phyloP scores from a whole-genome alignment of 495 filamentous ascomycete genomes.

The Bathelium albidoporum region DNA sequence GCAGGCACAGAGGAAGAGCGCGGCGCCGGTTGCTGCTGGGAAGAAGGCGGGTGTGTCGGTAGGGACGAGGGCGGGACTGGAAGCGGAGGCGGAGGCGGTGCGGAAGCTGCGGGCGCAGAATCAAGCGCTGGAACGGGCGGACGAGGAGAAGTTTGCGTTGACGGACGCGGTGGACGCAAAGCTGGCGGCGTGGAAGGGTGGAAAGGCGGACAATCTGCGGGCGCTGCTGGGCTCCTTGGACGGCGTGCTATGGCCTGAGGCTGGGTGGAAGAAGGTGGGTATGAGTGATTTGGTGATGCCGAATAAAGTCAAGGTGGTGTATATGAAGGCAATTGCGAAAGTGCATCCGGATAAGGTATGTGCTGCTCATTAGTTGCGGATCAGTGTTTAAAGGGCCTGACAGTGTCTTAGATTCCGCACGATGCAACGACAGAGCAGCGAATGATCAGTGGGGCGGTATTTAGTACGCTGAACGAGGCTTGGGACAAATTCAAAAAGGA shows the following conservation, averaged over 20 bases:
- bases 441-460: constrained; percentile 87
- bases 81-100: constrained; percentile 51
- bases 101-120: constrained; percentile 71
- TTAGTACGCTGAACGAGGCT: constrained; percentile 87
- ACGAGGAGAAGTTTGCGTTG: constrained; percentile 86
- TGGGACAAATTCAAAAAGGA: constrained; percentile 97
- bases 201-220: constrained; percentile 84
- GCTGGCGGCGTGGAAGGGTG: constrained; percentile 69
- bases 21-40: background rate
- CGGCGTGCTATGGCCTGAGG: constrained; percentile 77
- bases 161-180: constrained; percentile 71
- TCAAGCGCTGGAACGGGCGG: constrained; percentile 66
- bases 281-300: constrained; percentile 85
- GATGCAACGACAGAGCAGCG: constrained; percentile 85
- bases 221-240: constrained; percentile 84
- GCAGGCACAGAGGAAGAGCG: constrained; percentile 20
- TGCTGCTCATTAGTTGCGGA: constrained; percentile 14
- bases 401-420: constrained; percentile 56
- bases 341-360: constrained; percentile 97
- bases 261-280: constrained; percentile 93
- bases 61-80: no score
- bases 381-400: constrained; percentile 3
- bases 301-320: constrained; percentile 87
- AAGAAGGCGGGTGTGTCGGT: background rate
- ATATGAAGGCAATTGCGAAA: constrained; percentile 98